phyloP scores from a whole-genome alignment of 129 eudicot species.

The Flaveria trinervia region DNA sequence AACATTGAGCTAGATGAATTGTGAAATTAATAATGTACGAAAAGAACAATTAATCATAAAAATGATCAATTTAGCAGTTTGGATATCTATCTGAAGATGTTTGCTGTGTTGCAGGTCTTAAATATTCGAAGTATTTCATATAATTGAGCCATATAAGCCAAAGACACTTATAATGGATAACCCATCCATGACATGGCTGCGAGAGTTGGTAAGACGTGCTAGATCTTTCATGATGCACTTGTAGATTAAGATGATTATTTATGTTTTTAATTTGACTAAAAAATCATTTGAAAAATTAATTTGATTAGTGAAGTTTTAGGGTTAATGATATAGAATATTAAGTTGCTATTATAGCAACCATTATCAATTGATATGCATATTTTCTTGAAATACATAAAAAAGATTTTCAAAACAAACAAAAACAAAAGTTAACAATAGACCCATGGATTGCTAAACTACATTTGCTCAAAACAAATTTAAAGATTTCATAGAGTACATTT shows the following conservation, averaged over 20 bases:
- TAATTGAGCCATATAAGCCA: neutral
- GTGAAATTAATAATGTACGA: neutral
- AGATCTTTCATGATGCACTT: slow-evolving; percentile 2
- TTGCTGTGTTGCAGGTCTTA: neutral
- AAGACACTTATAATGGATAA: slow-evolving; percentile 22
- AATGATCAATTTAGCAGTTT: neutral
- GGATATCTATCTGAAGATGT: neutral
- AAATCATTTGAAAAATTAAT: too few relatives aligned
- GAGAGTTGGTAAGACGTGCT: slow-evolving; percentile 24
- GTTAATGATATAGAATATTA: neutral
- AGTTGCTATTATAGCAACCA: neutral
- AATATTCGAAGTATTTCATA: too few relatives aligned
- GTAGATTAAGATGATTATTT: neutral
- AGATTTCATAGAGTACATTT: neutral
- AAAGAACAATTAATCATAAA: neutral
- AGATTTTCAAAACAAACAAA: slow-evolving; percentile 14
- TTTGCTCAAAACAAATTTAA: neutral
- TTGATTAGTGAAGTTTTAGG: neutral
- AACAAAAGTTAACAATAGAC: neutral
- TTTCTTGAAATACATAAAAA: slow-evolving; percentile 1
- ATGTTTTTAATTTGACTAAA: neutral
- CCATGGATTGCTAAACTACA: slow-evolving; percentile 4
- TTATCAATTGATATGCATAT: neutral
- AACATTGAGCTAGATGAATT: too few relatives aligned
- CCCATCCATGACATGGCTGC: slow-evolving; percentile 29